Evolutionary conservation across 1,284 basidiomycete species (phyloP).

Genomic region (Pseudozyma sp.): DNA sequence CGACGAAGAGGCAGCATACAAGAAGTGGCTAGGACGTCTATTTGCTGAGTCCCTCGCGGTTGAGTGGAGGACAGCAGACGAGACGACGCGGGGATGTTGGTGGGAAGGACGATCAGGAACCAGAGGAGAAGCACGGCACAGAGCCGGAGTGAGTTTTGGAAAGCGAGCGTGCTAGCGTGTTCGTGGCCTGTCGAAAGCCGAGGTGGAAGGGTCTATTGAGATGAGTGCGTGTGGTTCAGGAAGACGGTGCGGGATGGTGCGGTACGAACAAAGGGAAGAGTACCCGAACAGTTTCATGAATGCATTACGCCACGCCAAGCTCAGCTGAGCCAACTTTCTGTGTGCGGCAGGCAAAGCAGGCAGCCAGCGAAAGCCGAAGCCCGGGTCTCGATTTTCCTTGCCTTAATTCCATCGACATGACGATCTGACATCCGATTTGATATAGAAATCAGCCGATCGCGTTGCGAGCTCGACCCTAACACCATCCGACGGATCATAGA

Average conservation of each 20-base stretch:
- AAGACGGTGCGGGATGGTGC: too few species aligned
- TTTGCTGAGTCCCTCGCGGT: constrained; percentile 23
- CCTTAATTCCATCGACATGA: too few species aligned
- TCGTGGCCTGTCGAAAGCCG: constrained; percentile 6
- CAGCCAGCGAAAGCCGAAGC: background rate
- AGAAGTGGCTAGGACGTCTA: constrained; percentile 26
- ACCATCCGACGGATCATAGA: too few species aligned
- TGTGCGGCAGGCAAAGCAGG: background rate
- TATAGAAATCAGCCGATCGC: too few species aligned
- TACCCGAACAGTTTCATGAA: background rate
- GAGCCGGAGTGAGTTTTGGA: constrained; percentile 7
- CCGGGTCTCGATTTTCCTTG: too few species aligned
- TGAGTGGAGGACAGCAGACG: constrained; percentile 34
- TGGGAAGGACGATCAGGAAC: constrained; percentile 22
- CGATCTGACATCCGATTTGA: too few species aligned
- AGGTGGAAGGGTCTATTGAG: background rate
- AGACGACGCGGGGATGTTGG: constrained; percentile 24
- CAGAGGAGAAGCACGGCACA: constrained; percentile 13
- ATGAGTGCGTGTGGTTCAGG: background rate
- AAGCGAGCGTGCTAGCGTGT: constrained; percentile 4
- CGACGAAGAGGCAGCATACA: constrained; percentile 50
- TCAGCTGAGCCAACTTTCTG: constrained; percentile 5
- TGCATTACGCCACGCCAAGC: constrained; percentile 5
- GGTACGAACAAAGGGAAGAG: constrained; percentile 10
- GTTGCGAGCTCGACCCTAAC: too few species aligned